These are phyloP conservation scores for Plasmodium gonderi DNA, from an alignment of 169 alveolate genomes.

Conservation along the genomic window DNA sequence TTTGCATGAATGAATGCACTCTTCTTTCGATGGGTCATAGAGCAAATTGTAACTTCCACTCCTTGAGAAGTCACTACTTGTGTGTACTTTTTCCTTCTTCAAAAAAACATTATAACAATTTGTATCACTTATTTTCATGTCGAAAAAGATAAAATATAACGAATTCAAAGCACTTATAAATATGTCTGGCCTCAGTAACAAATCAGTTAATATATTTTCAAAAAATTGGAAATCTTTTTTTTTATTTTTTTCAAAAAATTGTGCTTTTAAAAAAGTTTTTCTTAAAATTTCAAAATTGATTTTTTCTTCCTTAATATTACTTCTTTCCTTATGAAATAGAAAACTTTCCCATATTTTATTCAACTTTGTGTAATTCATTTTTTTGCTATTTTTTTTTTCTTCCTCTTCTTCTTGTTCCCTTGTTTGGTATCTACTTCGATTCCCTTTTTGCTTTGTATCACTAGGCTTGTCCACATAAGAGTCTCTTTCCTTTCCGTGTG, in stretches of 20 bases:
- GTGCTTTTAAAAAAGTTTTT: constrained; percentile 29
- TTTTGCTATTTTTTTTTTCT: background rate
- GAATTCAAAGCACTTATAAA: constrained; percentile 41
- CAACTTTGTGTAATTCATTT: constrained; percentile 30
- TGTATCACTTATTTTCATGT: background rate
- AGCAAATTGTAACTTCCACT: background rate
- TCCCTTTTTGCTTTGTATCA: background rate
- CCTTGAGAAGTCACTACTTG: background rate
- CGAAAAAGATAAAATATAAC: constrained; percentile 27
- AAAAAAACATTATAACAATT: background rate
- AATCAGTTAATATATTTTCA: constrained; percentile 44
- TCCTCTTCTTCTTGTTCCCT: background rate
- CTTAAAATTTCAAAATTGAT: constrained; percentile 13
- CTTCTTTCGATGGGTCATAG: background rate
- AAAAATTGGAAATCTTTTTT: constrained; percentile 67
- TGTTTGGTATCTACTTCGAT: too few species aligned
- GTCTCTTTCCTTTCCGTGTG: background rate
- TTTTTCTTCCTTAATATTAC: constrained; percentile 31
- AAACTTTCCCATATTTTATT: constrained; percentile 41
- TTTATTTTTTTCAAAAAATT: constrained; percentile 61
- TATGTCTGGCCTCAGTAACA: constrained; percentile 39
- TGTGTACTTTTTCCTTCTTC: background rate
- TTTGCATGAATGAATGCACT: background rate
- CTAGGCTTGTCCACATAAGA: background rate
- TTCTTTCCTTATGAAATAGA: constrained; percentile 44